These are phyloP conservation scores for Ogataea kodamae DNA, from an alignment of 805 yeast species.

Conservation along the genomic window DNA sequence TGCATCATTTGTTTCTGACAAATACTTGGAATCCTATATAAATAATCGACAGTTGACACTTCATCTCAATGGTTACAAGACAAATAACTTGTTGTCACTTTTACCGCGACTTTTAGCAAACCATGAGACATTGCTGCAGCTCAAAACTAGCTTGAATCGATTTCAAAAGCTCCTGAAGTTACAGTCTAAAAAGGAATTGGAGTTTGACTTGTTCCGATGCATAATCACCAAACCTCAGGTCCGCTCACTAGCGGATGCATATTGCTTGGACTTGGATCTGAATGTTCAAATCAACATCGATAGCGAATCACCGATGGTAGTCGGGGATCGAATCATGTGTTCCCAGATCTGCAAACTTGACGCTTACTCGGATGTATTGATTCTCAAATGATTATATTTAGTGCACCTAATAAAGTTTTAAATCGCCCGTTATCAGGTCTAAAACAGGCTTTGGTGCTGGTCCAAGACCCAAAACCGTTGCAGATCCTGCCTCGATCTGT, in stretches of 20 bases:
- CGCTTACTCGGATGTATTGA: conserved; percentile 36
- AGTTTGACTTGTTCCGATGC: conserved; percentile 37
- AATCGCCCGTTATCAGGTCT: conserved; percentile 76
- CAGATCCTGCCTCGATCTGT: conserved; percentile 92
- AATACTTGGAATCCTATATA: conserved; percentile 27
- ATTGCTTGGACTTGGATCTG: conserved; percentile 44
- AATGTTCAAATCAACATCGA: conserved; percentile 41
- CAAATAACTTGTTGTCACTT: conserved; percentile 7
- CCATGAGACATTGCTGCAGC: conserved; percentile 27
- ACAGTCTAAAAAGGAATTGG: conserved; percentile 10
- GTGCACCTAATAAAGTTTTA: conserved; percentile 58
- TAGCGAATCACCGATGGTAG: conserved; percentile 24
- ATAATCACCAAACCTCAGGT: conserved; percentile 36
- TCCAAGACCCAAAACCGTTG: conserved; percentile 94
- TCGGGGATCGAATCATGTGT: conserved; percentile 47
- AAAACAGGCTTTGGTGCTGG: conserved; percentile 86
- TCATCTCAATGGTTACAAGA: conserved; percentile 34
- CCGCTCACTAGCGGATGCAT: conserved; percentile 38
- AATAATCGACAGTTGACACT: conserved; percentile 33
- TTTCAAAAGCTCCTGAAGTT: conserved; percentile 13
- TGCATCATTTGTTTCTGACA: conserved; percentile 28
- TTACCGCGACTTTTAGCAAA: conserved; percentile 13
- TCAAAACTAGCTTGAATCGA: conserved; percentile 19
- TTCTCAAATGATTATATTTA: conserved; percentile 28
- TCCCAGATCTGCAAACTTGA: conserved; percentile 43